Conservation (phyloP, 345 rosid genomes). For the Eucalyptus marginata region DNA sequence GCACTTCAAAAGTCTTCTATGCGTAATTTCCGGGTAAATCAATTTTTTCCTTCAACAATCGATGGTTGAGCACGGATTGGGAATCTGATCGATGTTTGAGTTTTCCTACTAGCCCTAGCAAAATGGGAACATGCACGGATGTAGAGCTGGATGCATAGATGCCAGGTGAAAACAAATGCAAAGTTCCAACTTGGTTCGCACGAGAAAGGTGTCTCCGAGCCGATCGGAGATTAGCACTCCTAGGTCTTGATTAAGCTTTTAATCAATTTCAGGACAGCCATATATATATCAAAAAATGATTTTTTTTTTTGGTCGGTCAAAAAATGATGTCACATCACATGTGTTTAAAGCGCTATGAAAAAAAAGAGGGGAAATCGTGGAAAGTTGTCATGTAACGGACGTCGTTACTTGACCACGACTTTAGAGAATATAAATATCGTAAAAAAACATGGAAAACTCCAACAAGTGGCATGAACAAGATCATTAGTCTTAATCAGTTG, state of each 20-base stretch:
- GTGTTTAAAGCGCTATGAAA: not conserved
- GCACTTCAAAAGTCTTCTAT: not conserved
- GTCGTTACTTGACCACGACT: not conserved
- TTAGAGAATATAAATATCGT: not conserved
- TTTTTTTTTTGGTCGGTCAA: not conserved
- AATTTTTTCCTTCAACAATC: not conserved
- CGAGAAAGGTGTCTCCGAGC: not conserved
- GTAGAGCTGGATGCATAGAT: not conserved
- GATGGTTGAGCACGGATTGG: fast-evolving
- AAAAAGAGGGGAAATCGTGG: not conserved
- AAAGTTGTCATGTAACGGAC: not conserved
- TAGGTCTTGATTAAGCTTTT: not conserved
- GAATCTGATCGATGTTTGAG: fast-evolving
- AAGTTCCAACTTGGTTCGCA: fast-evolving
- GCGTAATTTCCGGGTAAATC: not conserved
- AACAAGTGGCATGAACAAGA: not conserved
- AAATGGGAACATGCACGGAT: fast-evolving
- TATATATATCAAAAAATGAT: too few relatives aligned
- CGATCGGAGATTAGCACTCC: not conserved
- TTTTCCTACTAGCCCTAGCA: not conserved
- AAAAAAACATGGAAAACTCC: not conserved
- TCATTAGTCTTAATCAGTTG: not conserved
- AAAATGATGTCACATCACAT: fast-evolving
- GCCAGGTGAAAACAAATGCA: not conserved
- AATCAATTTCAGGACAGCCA: not conserved